These are phyloP conservation scores for Verticillium longisporum DNA, from an alignment of 2,329 filamentous ascomycete genomes.

Conservation along the genomic window DNA sequence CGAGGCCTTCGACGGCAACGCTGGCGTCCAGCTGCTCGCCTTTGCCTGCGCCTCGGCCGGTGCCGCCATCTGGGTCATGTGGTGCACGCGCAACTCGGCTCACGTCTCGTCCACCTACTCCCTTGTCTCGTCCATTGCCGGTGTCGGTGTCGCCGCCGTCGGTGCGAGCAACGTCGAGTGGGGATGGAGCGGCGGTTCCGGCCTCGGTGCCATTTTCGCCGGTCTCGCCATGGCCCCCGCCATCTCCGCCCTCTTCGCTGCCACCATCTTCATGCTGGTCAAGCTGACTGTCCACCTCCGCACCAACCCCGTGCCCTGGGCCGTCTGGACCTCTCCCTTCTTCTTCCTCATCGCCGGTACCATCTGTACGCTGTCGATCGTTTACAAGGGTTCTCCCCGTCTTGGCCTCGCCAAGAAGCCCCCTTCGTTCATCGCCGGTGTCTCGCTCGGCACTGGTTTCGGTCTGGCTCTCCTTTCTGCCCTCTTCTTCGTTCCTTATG, in stretches of 20 bases:
- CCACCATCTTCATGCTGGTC: constrained; percentile 66
- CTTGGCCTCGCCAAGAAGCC: constrained; percentile 61
- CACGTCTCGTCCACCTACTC: constrained; percentile 71
- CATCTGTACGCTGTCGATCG: constrained; percentile 68
- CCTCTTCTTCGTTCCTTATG: constrained; percentile 68
- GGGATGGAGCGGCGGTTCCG: constrained; percentile 64
- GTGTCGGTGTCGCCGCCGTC: constrained; percentile 61
- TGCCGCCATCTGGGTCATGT: constrained; percentile 70
- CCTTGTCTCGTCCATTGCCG: constrained; percentile 60
- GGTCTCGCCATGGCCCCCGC: constrained; percentile 64
- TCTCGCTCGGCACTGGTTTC: constrained; percentile 57
- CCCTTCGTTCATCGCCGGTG: constrained; percentile 57
- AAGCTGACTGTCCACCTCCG: constrained; percentile 66
- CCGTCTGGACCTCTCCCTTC: constrained; percentile 65
- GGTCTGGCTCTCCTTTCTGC: constrained; percentile 53
- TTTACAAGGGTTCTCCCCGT: constrained; percentile 73
- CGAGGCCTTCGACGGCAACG: constrained; percentile 49
- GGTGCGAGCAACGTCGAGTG: constrained; percentile 57
- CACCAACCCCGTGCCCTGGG: constrained; percentile 65
- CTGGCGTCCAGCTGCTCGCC: constrained; percentile 62
- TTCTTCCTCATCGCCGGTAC: constrained; percentile 73
- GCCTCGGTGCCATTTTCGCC: constrained; percentile 65
- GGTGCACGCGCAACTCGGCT: constrained; percentile 67
- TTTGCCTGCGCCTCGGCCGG: constrained; percentile 59
- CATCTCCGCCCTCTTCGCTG: constrained; percentile 58